Evolutionary conservation across 2,329 filamentous ascomycete species (phyloP), one percentile per base, ranked within the genome.

Genomic region (Trichoderma atroviride): DNA sequence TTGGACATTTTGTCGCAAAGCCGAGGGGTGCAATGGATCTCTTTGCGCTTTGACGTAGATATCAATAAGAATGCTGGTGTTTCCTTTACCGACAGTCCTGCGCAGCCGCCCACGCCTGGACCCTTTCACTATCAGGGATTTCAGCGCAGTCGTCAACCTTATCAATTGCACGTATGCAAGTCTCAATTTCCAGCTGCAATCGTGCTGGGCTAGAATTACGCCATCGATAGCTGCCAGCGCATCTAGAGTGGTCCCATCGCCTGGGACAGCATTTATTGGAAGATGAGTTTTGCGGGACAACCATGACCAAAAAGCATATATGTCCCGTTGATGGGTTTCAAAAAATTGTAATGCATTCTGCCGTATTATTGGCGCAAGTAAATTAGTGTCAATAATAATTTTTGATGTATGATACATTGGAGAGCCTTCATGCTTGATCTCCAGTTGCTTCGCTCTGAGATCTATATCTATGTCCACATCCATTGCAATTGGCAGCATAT

Each of bases 41-140:
- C n/a, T 61, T 33, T 68, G 24, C 37, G 65, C 65, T 24, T 68
- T 60, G 24, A 68, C 22, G n/a, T 68, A 68, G 33, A 61, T 29
- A 35, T 68, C 24, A n/a, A 68, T 68, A 5, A 68, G 31, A 24
- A 56, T 50, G 53, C 65, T 68, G 11, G 65, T 31, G 31, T 68
- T 60, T 13, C 65, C 65, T 43, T 68, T 6, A 31, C 65, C 24
- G 16, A 68, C 57, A 14, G 56, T 43, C 55, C 57, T 60, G 43
- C 43, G 33, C 40, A 61, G 27, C 43, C 56, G 27, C 43, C 65
- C 65, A 29, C 27, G 27, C 27, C 27, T 29, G 5, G 27, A 29
- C 55, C 31, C 61, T 37, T 33, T 31, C 22, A 22, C 43, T 22
- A 68, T 68, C 16, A 61, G 60, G 4, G 56, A 55, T 27, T 53